Conservation (phyloP, 2,329 filamentous ascomycete species). For the Colletotrichum magnum region DNA sequence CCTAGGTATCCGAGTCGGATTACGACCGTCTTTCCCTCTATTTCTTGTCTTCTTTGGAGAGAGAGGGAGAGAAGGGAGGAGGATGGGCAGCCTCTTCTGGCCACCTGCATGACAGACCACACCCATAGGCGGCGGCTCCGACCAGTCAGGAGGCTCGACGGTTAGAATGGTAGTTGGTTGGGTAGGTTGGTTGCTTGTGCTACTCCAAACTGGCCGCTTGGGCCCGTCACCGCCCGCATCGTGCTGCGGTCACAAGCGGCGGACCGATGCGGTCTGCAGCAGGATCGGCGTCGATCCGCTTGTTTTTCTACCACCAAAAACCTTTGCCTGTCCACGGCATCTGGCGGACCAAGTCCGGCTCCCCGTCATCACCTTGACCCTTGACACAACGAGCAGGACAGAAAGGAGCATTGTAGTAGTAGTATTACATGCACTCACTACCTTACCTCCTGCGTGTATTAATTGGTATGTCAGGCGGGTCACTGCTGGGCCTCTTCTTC, state of each 20-base stretch:
- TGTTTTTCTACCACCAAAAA: constrained; percentile 29
- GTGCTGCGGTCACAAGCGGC: constrained; percentile 40
- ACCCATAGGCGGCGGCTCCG: constrained; percentile 14
- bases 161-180: neutral
- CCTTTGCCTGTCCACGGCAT: constrained; percentile 33
- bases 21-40: constrained; percentile 5
- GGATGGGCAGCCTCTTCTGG: constrained; percentile 12
- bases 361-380: neutral
- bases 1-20: constrained; percentile 7
- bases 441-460: no score
- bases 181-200: constrained; percentile 10
- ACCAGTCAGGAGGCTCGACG: constrained; percentile 19
- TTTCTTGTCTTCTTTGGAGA: neutral
- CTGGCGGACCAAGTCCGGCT: constrained; percentile 25
- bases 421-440: no score
- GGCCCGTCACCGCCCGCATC: constrained; percentile 41
- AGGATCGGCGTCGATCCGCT: constrained; percentile 42
- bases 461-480: no score
- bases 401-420: no score
- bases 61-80: no score
- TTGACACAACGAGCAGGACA: neutral
- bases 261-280: constrained; percentile 42
- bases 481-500: constrained; percentile 4
- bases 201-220: constrained; percentile 35
- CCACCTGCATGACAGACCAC: constrained; percentile 28